Base-by-base conservation (phyloP, 345 rosid genomes). In the Sonneratia caseolaris region DNA sequence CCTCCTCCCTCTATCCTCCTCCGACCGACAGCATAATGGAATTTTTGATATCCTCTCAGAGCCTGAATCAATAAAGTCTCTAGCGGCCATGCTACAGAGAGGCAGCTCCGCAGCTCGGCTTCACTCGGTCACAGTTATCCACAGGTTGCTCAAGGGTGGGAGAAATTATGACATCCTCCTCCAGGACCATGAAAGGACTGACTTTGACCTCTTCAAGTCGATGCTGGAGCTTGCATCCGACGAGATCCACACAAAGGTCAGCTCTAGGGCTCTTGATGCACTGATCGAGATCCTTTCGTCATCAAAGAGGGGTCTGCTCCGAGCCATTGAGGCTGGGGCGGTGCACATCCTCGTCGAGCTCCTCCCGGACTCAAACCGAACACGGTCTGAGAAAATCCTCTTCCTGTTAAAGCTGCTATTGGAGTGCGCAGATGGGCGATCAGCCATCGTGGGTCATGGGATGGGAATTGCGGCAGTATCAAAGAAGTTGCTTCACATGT, bases 51-150 rank as follows among this genome's bases (percentile, higher is more conserved):
- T 70, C 11, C 71, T 81, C 21, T 76, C 72, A 14, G 67, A 74
- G 70, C 74, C 74, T 2, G 80, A 78, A 22, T 57, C 53, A 0
- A n/a, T 76, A 53, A 76, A 70, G 57, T 76, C 81, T n/a, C 37
- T 81, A 24, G 70, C 78, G 0, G 69, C 65, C 0, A 66, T 78
- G 77, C 78, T 81, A 19, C 82, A 81, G 62, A 74, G 78, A 49
- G 84, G 84, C 19, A 76, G 84, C 43, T 76, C 80, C 1, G 84
- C 74, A 45, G 77, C 81, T 38, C 74, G 84, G 68, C 37, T 76
- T 37, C 73, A 76, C 24, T 70, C 80, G 51, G 66, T 76, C 8
- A 27, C 66, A 40, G 76, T 76, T 14, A 69, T 81, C 42, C 71
- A 57, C 18, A 72, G 69, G 57, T 69, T 78, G 70, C 72, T 78